A percentile compares a stretch with the other conserved stretches of the same genome.
These are phyloP conservation scores for Plectranthus barbatus DNA, from an alignment of 257 asterid genomes.

Conservation along the genomic window DNA sequence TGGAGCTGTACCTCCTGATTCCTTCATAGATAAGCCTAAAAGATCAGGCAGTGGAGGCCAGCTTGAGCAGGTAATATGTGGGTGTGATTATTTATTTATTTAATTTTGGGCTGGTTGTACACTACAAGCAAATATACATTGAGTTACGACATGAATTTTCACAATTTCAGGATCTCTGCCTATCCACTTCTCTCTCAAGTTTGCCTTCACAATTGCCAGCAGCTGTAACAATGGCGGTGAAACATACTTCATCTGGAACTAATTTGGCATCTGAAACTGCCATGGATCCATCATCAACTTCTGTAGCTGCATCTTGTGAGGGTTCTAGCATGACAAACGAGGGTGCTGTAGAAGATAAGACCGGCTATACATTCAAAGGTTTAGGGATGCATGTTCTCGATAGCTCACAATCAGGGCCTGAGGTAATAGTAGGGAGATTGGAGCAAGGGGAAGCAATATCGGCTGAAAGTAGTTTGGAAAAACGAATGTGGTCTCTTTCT, in stretches of 20 bases:
- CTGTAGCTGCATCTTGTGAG: conserved; percentile 19
- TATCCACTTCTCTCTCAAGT: conserved; percentile 23
- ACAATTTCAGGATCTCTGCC: conserved; percentile 35
- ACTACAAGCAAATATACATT: conserved; percentile 6
- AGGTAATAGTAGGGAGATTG: conserved; percentile 14
- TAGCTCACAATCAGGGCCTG: conserved; percentile 19
- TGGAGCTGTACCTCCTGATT: conserved; percentile 20
- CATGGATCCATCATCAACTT: conserved; percentile 16
- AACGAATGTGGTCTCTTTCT: conserved; percentile 19
- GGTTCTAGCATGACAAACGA: conserved; percentile 17
- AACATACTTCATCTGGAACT: conserved; percentile 19
- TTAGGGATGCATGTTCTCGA: conserved; percentile 17
- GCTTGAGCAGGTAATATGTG: conserved; percentile 39
- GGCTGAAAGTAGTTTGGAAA: conserved; percentile 21
- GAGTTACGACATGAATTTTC: neutral
- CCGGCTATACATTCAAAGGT: conserved; percentile 16
- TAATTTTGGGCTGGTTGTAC: conserved; percentile 5
- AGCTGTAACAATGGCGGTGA: conserved; percentile 16
- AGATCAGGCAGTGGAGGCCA: conserved; percentile 23
- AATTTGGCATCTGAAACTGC: conserved; percentile 23
- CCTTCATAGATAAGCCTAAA: conserved; percentile 25
- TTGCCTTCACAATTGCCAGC: conserved; percentile 32
- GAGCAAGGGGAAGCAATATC: conserved; percentile 26
- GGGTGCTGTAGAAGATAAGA: conserved; percentile 11
- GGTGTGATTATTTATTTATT: neutral